phyloP scores from a whole-genome alignment of 345 rosid genomes.

The Camelina laxa region DNA sequence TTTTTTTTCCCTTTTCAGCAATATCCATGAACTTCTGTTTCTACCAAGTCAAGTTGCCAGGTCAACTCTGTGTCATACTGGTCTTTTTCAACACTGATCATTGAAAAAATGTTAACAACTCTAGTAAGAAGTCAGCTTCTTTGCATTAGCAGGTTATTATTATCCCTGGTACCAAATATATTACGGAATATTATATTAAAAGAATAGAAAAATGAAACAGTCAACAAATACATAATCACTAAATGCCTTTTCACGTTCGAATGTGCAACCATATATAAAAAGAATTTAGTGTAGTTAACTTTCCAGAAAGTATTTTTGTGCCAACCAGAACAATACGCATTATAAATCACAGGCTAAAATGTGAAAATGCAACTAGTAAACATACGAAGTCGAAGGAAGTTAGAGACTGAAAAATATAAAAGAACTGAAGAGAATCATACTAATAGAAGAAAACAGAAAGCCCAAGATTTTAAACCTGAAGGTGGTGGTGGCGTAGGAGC shows the following conservation, averaged over 20 bases:
- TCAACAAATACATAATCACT: not conserved
- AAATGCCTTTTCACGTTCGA: not conserved
- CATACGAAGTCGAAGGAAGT: not conserved
- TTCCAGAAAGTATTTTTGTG: not conserved
- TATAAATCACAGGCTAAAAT: not conserved
- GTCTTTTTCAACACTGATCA: not conserved
- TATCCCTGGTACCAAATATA: not conserved
- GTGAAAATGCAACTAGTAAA: not conserved
- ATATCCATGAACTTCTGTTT: not conserved
- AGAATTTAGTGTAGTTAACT: not conserved
- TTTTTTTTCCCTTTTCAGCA: not conserved
- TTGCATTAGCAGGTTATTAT: not conserved
- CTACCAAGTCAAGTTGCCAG: constrained; percentile 15
- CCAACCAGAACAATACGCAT: not conserved
- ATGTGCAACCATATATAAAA: not conserved
- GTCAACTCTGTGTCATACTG: not conserved
- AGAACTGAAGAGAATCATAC: not conserved
- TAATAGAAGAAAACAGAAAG: not conserved
- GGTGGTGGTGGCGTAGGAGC: constrained; percentile 50
- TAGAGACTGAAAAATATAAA: not conserved
- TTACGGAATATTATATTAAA: not conserved
- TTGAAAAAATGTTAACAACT: not conserved
- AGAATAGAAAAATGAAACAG: not conserved
- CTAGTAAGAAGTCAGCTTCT: not conserved
- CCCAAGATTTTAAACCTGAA: constrained; percentile 51